Evolutionary conservation across 768 basidiomycete species (phyloP).

Genomic region (Leccinum disarticulatum): DNA sequence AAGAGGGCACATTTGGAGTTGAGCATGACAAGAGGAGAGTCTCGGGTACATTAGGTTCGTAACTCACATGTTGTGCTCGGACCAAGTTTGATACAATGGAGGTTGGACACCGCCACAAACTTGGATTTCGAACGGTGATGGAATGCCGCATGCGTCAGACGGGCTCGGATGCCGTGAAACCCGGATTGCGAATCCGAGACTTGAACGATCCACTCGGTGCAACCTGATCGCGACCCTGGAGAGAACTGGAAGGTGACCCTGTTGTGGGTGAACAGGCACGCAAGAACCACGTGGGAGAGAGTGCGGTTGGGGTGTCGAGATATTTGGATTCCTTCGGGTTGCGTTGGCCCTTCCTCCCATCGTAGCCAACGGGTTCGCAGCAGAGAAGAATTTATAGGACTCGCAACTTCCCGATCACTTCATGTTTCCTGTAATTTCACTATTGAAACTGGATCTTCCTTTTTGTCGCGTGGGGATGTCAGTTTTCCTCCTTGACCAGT

Average conservation of each 20-base stretch:
- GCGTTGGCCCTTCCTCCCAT: constrained; percentile 17
- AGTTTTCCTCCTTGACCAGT: constrained; percentile 6
- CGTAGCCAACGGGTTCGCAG: constrained; percentile 11
- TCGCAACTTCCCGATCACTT: constrained; percentile 24
- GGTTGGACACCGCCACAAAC: constrained; percentile 13
- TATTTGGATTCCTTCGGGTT: constrained; percentile 11
- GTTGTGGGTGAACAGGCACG: constrained; percentile 22
- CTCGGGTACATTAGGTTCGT: constrained; percentile 13
- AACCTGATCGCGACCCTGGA: constrained; percentile 18
- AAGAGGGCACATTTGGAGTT: not conserved
- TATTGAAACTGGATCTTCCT: constrained; percentile 13
- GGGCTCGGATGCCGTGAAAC: constrained; percentile 3
- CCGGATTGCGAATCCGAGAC: constrained; percentile 17
- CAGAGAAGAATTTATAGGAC: constrained; percentile 12
- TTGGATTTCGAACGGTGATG: not conserved
- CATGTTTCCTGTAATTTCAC: constrained; percentile 9
- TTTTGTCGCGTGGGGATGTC: constrained; percentile 14
- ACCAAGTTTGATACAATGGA: not conserved
- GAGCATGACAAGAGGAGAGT: constrained; percentile 17
- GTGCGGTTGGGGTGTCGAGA: constrained; percentile 20
- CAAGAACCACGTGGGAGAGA: constrained; percentile 26
- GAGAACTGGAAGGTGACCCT: constrained; percentile 11
- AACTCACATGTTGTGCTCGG: constrained; percentile 6
- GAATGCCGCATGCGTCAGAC: not conserved
- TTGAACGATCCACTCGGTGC: constrained; percentile 5